phyloP scores from a whole-genome alignment of 352 stramenopile species.

The Pythium oligandrum region DNA sequence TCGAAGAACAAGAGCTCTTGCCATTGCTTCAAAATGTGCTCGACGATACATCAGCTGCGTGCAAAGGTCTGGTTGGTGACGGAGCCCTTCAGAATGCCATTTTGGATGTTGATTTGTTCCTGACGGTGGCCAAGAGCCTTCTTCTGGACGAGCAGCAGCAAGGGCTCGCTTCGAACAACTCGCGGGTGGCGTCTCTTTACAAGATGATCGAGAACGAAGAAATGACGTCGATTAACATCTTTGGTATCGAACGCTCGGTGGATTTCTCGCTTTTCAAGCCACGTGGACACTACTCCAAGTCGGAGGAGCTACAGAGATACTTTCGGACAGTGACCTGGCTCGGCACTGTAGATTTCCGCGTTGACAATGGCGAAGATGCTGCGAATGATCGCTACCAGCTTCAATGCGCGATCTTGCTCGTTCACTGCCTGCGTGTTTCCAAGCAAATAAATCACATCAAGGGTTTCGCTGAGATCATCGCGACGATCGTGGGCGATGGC shows the following conservation, averaged over 20 bases:
- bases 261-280: slow-evolving; percentile 6
- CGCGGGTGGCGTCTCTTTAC: too few species aligned
- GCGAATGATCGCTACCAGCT: slow-evolving; percentile 14
- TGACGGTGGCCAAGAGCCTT: too few species aligned
- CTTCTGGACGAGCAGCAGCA: too few species aligned
- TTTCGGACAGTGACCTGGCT: slow-evolving; percentile 23
- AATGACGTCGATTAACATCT: slow-evolving; percentile 1
- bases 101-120: too few species aligned
- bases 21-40: too few species aligned
- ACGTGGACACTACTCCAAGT: slow-evolving; percentile 22
- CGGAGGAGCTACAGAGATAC: slow-evolving; percentile 4
- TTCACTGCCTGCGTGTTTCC: slow-evolving; percentile 13
- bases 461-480: slow-evolving; percentile 6
- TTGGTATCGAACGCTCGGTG: slow-evolving; percentile 10
- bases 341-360: slow-evolving; percentile 19
- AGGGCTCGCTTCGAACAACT: too few species aligned
- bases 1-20: slow-evolving; percentile 12
- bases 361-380: slow-evolving; percentile 13
- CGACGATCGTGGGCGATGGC: slow-evolving; percentile 10
- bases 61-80: too few species aligned
- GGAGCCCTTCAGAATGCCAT: too few species aligned
- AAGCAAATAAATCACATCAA: slow-evolving; percentile 1
- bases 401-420: slow-evolving; percentile 11
- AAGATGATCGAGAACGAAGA: too few species aligned
- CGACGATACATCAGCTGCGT: too few species aligned